Conservation (phyloP, 129 eudicot genomes). For the sunflower (Helianthus annuus) region DNA sequence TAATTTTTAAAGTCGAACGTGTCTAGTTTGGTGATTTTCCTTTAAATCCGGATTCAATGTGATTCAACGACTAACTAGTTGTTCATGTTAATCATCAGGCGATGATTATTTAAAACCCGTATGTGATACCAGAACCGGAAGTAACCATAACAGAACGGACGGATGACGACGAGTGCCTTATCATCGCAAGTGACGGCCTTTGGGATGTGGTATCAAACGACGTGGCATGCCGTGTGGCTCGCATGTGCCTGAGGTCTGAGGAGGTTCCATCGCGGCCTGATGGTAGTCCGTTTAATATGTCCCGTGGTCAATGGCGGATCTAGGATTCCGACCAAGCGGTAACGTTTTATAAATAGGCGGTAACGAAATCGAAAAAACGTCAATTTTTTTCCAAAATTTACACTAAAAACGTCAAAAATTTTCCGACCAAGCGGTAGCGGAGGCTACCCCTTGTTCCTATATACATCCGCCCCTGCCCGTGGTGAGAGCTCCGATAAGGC, state of each 20-base stretch:
- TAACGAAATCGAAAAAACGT: no score
- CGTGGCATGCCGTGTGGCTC: neutral
- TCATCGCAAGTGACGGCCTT: neutral
- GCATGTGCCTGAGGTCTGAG: slow-evolving; percentile 49
- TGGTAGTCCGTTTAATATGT: slow-evolving; percentile 35
- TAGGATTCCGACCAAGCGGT: no score
- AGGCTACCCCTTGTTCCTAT: no score
- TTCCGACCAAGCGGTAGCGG: no score
- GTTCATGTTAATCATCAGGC: neutral
- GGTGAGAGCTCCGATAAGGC: slow-evolving; percentile 87
- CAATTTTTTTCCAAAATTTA: no score
- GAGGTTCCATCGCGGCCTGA: slow-evolving; percentile 47
- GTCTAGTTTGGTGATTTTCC: no score
- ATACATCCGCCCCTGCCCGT: no score
- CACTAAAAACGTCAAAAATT: no score
- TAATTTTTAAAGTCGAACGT: no score
- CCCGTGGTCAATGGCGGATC: no score
- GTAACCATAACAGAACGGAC: slow-evolving; percentile 2
- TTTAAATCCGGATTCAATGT: neutral
- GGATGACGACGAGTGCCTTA: neutral
- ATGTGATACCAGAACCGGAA: slow-evolving; percentile 7
- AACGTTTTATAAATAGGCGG: no score
- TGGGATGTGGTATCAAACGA: slow-evolving; percentile 5
- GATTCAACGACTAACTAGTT: neutral
- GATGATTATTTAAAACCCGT: slow-evolving; percentile 24